Conservation (phyloP, 2,329 filamentous ascomycete genomes). For the Scedosporium apiospermum region DNA sequence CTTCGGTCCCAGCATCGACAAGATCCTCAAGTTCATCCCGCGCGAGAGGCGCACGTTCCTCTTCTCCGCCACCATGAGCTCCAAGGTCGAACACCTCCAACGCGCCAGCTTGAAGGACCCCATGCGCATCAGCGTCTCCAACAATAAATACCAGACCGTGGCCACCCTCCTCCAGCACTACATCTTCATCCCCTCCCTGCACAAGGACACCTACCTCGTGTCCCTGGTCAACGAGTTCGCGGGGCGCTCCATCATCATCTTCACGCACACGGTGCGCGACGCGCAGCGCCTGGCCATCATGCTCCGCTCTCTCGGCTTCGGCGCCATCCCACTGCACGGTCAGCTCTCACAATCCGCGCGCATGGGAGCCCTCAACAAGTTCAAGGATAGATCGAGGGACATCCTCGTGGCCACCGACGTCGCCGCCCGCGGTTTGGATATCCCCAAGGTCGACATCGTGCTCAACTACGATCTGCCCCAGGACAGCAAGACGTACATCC, state of each 20-base stretch:
- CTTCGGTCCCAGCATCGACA: conserved; percentile 86
- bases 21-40: conserved; percentile 83
- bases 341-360: conserved; percentile 83
- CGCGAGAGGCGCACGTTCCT: conserved; percentile 72
- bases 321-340: conserved; percentile 86
- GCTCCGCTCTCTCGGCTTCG: conserved; percentile 74
- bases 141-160: conserved; percentile 83
- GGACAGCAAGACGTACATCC: conserved; percentile 85
- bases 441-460: conserved; percentile 81
- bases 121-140: conserved; percentile 70
- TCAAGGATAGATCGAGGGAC: conserved; percentile 68
- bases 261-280: conserved; percentile 86
- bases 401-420: conserved; percentile 91
- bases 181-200: conserved; percentile 73
- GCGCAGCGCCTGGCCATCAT: conserved; percentile 78
- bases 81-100: conserved; percentile 86
- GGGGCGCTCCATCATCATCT: conserved; percentile 82
- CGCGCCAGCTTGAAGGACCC: conserved; percentile 81
- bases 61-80: conserved; percentile 90
- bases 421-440: conserved; percentile 86
- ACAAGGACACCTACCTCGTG: conserved; percentile 86
- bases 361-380: conserved; percentile 82
- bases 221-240: conserved; percentile 77
- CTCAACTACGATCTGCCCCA: conserved; percentile 77
- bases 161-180: conserved; percentile 80